Evolutionary conservation across 1,284 basidiomycete genomes (phyloP), one percentile per base, ranked within the genome.

Genomic region (Cryptococcus wingfieldii): DNA sequence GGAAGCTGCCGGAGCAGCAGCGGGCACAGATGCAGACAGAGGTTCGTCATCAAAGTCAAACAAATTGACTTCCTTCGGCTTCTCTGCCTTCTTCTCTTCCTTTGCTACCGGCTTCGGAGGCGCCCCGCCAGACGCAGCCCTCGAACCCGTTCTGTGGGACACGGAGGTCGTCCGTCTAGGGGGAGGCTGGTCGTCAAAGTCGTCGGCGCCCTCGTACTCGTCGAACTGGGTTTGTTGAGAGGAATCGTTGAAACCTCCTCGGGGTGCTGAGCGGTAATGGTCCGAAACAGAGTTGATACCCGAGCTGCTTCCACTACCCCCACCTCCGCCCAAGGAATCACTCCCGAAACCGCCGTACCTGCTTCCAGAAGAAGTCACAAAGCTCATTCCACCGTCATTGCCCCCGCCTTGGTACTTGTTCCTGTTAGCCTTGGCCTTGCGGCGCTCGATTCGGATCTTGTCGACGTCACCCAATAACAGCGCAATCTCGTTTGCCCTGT

Each of bases 121-220:
- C 19, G 79, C 72, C 47, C 37, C 54, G 10, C 28, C 41, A 8
- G 23, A 25, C 3, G 50, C 23, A 13, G 10, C 31, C 31, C 46
- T 28, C 59, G 27, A 14, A 50, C 34, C 16, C 37, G 27, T 51
- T 54, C 46, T 48, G 19, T 44, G 27, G 18, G 54, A 51, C 46
- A 39, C 45, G 19, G 59, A 50, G 14, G 58, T 27, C 1, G 60
- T 51, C 14, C 67, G 78, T 18, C 79, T 78, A 34, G 75, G 78
- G 53, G 81, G 66, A 3, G 78, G 57, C 31, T 56, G 55, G 34
- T 71, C 72, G 41, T 84, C 82, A 63, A 98, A 96, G 71, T 93
- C 90, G 54, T 96, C 96, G 1, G 96, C 95, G 4, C 95, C 96
- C 66, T 97, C 90, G 74, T 98, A 98, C 75, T 97, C 95, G 66